phyloP scores from a whole-genome alignment of 371 early-diverging fungal species.

The Dinochytrium kinnereticum region DNA sequence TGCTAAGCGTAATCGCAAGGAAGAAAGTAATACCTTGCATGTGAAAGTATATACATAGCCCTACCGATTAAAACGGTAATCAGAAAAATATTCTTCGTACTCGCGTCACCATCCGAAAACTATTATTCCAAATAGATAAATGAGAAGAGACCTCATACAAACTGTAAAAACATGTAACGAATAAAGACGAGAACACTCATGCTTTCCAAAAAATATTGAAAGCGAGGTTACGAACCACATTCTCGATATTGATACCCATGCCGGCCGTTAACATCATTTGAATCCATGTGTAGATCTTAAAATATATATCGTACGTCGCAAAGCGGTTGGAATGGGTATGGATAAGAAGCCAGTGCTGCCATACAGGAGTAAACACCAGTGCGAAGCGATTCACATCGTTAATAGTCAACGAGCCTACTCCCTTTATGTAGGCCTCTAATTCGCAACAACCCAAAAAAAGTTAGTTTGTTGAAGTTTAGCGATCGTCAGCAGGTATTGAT shows the following conservation, averaged over 20 bases:
- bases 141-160: not conserved
- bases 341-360: slow-evolving; percentile 16
- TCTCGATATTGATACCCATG: slow-evolving; percentile 24
- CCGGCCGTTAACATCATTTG: slow-evolving; percentile 19
- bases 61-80: slow-evolving; percentile 18
- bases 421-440: slow-evolving; percentile 11
- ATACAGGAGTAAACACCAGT: slow-evolving; percentile 25
- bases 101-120: slow-evolving; percentile 9
- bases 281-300: slow-evolving; percentile 17
- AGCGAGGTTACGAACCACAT: slow-evolving; percentile 24
- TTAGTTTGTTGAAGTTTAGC: not conserved
- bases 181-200: no score
- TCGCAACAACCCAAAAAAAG: not conserved
- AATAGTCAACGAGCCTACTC: not conserved
- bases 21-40: slow-evolving; percentile 5
- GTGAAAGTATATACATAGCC: slow-evolving; percentile 1
- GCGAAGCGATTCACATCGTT: slow-evolving; percentile 16
- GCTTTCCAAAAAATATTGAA: no score
- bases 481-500: not conserved
- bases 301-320: slow-evolving; percentile 4
- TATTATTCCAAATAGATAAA: not conserved
- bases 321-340: slow-evolving; percentile 24
- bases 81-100: slow-evolving; percentile 11
- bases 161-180: no score
- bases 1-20: no score